A percentile compares a stretch with the other conserved stretches of the same genome.
phyloP scores from a whole-genome alignment of 1,284 basidiomycete species.

The Ustilago esculenta region DNA sequence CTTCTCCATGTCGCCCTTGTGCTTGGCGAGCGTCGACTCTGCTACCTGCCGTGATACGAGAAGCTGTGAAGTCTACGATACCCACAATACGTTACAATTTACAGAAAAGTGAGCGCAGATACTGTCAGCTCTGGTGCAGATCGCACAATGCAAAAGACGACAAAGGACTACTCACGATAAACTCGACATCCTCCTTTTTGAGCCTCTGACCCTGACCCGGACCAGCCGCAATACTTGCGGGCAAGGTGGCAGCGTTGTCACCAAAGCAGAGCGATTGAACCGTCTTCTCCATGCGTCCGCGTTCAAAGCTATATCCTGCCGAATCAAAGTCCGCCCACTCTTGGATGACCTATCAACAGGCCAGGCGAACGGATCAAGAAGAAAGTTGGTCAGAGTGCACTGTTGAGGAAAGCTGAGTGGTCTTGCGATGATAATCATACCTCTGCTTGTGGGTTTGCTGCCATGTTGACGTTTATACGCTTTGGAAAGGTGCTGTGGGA shows the following conservation, averaged over 20 bases:
- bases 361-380: neutral
- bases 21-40: constrained; percentile 46
- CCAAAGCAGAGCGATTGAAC: constrained; percentile 58
- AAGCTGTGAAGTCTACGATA: constrained; percentile 28
- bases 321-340: constrained; percentile 63
- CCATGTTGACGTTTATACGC: constrained; percentile 6
- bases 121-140: no score
- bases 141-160: no score
- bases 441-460: constrained; percentile 43
- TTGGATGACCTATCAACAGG: constrained; percentile 58
- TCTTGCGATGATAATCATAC: constrained; percentile 2
- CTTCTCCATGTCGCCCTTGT: constrained; percentile 47
- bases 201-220: constrained; percentile 51
- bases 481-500: neutral
- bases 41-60: constrained; percentile 39
- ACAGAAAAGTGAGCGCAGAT: no score
- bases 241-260: constrained; percentile 42
- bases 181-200: constrained; percentile 55
- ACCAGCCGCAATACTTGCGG: constrained; percentile 34
- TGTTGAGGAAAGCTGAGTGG: neutral
- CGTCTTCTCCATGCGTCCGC: constrained; percentile 59
- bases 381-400: neutral
- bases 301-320: constrained; percentile 59
- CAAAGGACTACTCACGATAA: constrained; percentile 45
- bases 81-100: no score